These are phyloP conservation scores for Syzygium aromaticum DNA, from an alignment of 345 rosid genomes.

Conservation along the genomic window DNA sequence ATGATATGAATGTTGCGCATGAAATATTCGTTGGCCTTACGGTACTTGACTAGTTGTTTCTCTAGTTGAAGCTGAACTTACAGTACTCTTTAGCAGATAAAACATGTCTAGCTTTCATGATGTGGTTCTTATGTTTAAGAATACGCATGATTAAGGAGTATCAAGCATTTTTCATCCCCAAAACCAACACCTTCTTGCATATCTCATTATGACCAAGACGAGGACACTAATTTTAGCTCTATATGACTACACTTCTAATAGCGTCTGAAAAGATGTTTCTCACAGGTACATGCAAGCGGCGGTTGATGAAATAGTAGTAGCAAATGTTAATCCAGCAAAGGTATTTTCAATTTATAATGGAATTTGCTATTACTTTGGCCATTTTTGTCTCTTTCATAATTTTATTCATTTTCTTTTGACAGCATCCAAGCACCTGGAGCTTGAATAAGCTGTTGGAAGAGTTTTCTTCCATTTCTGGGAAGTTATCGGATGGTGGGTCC, in stretches of 20 bases:
- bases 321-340: conserved; percentile 57
- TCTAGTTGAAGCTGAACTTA: background rate
- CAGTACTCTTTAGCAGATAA: background rate
- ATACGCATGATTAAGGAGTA: background rate
- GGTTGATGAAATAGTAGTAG: conserved; percentile 71
- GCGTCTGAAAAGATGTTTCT: background rate
- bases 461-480: conserved; percentile 48
- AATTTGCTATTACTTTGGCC: background rate
- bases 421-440: conserved; percentile 86
- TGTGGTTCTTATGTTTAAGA: background rate
- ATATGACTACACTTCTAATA: background rate
- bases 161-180: background rate
- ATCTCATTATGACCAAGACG: background rate
- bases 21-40: background rate
- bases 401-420: conserved; percentile 7
- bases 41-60: background rate
- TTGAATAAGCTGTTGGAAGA: conserved; percentile 63
- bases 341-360: conserved; percentile 19
- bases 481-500: conserved; percentile 53
- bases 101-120: background rate
- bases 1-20: background rate
- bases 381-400: background rate
- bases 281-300: conserved; percentile 92
- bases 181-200: background rate
- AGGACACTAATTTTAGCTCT: background rate